Base-by-base conservation (phyloP, 495 filamentous ascomycete species). In the Aspergillus egyptiacus region DNA sequence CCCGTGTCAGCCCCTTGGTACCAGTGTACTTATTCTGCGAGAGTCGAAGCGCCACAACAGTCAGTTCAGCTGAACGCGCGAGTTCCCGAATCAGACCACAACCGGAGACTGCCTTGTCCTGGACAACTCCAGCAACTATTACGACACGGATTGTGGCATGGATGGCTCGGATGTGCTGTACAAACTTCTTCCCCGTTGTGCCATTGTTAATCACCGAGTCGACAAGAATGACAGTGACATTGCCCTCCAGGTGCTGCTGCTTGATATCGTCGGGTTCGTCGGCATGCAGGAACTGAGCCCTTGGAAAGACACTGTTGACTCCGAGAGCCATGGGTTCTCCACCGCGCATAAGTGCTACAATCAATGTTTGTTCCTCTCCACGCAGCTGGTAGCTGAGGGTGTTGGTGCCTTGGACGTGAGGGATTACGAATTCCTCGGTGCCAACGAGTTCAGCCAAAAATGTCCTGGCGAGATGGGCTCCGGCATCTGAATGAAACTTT, bases 281-380 rank as follows among this genome's bases (percentile, higher is more conserved):
- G 3, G 79, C 82, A 54, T 86, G 80, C 1, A 80, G 27, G 50
- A 84, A 80, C 58, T 65, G 72, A 11, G 81, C 77, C 1, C 58
- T 49, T 0, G 76, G 75, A 23, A 84, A 77, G 18, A 67, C 75
- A 2, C 81, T 69, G 54, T 59, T 80, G 48, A 86, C 70, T 5
- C 82, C 82, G 5, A 72, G 65, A n/a, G 82, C 83, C 78, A 86
- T 81, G 10, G 82, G 67, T 58, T 84, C 80, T 20, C 82, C 82
- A 15, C 77, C 82, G 23, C 82, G 78, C 82, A 86, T 84, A 19
- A 86, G 60, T 0, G 80, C 62, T 10, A 86, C 70, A 34, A 86
- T 84, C 13, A 71, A 51, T 3, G 80, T 85, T 15, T 63, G 50
- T 7, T 63, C 6, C 60, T 86, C 79, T 32, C 74, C 28, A 0